Evolutionary conservation across 2,329 filamentous ascomycete species (phyloP), one percentile per base, ranked within the genome.

Genomic region (Cercospora sp.): DNA sequence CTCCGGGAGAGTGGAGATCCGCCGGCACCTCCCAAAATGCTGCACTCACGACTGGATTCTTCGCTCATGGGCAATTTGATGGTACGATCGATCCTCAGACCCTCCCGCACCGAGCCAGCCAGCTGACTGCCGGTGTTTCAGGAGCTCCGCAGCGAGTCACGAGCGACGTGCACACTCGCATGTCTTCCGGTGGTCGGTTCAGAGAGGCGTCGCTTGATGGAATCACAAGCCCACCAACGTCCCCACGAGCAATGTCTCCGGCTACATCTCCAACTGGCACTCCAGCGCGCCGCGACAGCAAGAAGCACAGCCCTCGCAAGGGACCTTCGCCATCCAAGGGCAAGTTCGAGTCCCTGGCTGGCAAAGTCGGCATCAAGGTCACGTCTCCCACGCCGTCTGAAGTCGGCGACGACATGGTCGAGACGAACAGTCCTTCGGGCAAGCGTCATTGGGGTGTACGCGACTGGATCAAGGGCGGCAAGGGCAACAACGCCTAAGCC

Each of bases 301-400:
- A 51, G 60, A 65, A 58, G 63, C 63, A 63, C 31, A 73, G 69
- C 45, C 70, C 73, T 12, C 66, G 48, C 64, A 77, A 74, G 65
- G 64, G 65, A 18, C 74, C 75, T 31, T 83, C 81, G 7, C 82
- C 82, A 18, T 78, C 82, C 62, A 82, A 83, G 70, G 80, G 77
- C 60, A 82, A 80, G 75, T 80, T 83, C 59, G 82, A 83, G 73
- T 78, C 80, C 51, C 79, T 84, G 36, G 82, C 81, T 31, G 82
- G 80, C 75, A 83, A 80, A 69, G 80, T 82, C 65, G 80, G 80
- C 33, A 79, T 78, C 72, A 77, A 75, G 65, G 74, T 76, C 20
- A 67, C 72, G 36, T 69, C 69, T n/a, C 71, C 72, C 59, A 69
- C 59, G 9, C 57, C 67, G 26, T 64, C 63, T 53, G 69, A 72